Evolutionary conservation across 1,139 yeast genomes (phyloP), one percentile per base, ranked within the genome.

Genomic region (Meyerozyma sp.): DNA sequence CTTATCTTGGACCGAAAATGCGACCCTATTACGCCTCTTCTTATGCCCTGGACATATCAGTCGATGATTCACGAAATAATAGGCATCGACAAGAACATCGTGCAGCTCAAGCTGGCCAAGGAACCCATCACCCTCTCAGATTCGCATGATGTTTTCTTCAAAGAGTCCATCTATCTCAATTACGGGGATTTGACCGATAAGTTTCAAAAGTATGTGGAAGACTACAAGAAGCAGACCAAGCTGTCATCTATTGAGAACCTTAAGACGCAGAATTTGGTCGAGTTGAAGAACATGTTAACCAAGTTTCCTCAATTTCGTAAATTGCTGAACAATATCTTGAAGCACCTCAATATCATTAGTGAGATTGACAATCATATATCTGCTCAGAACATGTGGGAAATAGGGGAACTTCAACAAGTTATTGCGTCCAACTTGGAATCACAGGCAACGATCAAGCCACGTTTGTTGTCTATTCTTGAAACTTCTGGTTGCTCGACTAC

Each of bases 1-100:
- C 62, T 94, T n/a, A 67, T 93, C 1, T 60, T 93, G 40, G 98
- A 93, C 63, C 73, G 99, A 42, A 79, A 82, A 47, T 84, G 81
- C 56, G 99, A 93, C 62, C 97, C 98, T 1, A 73, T 91, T 27
- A 93, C 99, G 0, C 98, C 99, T 1, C 69, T 93, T 39, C 66
- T 93, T 40, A 79, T 84, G 35, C 98, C 98, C 2, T 93, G 99
- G 99, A 91, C 98, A 0, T 93, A 90, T 63, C 98, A 93, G 59
- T 88, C 97, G 2, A 93, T 94, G 98, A 88, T 93, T 14, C 96
- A 93, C 61, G 98, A 94, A 59, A 75, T 89, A 30, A 70, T 93
- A 35, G 95, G 93, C 1, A 86, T 93, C 46, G 68, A 73, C 18
- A 84, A 89, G 58, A 93, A 93, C 54, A 77, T 93, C 5, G 96